phyloP scores from a whole-genome alignment of 2,329 filamentous ascomycete genomes.

The Emergomyces orientalis region DNA sequence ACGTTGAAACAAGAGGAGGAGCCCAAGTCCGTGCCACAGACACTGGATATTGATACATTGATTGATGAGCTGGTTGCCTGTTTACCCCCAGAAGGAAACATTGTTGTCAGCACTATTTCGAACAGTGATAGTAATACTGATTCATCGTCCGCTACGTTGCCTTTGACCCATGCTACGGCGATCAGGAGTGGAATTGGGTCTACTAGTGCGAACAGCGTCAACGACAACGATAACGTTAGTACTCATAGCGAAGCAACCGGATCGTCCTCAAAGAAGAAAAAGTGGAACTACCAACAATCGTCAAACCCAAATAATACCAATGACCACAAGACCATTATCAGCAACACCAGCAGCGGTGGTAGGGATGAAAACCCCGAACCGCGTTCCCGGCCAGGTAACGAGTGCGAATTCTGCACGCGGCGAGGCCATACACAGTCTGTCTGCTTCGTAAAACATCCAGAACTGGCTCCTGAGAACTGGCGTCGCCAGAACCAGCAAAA shows the following conservation, averaged over 20 bases:
- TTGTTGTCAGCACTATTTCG: not conserved
- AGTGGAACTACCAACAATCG: not conserved
- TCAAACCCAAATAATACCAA: not conserved
- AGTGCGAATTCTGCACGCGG: not conserved
- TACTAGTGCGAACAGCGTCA: not conserved
- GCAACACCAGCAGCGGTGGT: not conserved
- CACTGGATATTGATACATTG: not conserved
- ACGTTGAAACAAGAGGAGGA: not conserved
- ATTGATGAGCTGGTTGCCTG: conserved; percentile 5
- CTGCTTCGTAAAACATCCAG: not conserved
- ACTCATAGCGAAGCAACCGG: not conserved
- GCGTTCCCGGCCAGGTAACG: not conserved
- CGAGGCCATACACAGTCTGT: not conserved
- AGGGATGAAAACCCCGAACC: not conserved
- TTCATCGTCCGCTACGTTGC: not conserved
- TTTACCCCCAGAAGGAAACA: not conserved
- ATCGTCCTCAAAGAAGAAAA: not conserved
- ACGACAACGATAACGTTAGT: not conserved
- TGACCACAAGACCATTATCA: not conserved
- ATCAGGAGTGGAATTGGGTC: not conserved
- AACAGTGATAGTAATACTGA: not conserved
- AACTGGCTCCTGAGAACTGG: not conserved
- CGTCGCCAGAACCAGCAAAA: not conserved
- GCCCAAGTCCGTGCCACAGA: conserved; percentile 1
- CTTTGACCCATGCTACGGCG: not conserved